These are phyloP conservation scores for Eucalyptus regnans DNA, from an alignment of 345 rosid genomes.

Conservation along the genomic window DNA sequence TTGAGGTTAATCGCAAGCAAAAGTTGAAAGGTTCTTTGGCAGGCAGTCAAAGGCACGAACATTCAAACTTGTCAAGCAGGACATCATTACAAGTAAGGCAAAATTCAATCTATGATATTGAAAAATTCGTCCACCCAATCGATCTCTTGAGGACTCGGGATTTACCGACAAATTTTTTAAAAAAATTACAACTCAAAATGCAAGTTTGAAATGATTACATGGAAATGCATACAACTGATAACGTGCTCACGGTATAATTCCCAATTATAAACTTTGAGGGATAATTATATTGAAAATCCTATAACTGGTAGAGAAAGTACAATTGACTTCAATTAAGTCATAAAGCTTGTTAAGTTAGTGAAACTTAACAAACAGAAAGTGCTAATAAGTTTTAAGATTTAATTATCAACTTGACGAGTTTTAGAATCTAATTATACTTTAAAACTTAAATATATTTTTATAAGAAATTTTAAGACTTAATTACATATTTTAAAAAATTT, in stretches of 20 bases:
- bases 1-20: neutral
- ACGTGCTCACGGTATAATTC: accelerated
- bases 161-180: too few relatives aligned
- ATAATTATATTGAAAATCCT: accelerated
- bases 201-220: neutral
- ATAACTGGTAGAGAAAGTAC: accelerated
- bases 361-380: too few relatives aligned
- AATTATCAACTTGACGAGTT: too few relatives aligned
- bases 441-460: too few relatives aligned
- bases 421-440: too few relatives aligned
- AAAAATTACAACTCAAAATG: accelerated
- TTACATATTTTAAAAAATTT: too few relatives aligned
- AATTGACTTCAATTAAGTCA: too few relatives aligned
- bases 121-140: neutral
- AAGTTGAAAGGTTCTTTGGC: neutral
- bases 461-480: too few relatives aligned
- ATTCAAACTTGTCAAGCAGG: neutral
- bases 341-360: accelerated
- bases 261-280: accelerated
- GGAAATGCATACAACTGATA: accelerated
- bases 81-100: neutral
- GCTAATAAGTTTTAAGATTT: too few relatives aligned
- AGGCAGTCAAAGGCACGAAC: accelerated
- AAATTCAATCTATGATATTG: accelerated
- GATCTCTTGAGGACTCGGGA: accelerated